A percentile compares a stretch with the other conserved stretches of the same genome.
These are phyloP conservation scores for Annulohypoxylon nitens DNA, from an alignment of 495 filamentous ascomycete species.

Conservation along the genomic window DNA sequence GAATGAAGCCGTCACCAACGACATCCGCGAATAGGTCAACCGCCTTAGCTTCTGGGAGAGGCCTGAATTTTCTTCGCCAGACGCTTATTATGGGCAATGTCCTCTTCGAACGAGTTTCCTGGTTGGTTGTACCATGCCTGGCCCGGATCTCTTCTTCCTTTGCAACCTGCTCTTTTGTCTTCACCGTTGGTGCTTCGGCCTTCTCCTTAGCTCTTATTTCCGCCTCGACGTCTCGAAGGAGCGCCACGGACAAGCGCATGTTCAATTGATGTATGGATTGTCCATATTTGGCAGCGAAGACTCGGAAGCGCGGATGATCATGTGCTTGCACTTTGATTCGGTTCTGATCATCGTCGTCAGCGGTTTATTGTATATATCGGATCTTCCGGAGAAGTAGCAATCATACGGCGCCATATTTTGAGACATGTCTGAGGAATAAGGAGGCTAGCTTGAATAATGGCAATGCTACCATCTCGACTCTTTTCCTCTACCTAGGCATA, in stretches of 20 bases:
- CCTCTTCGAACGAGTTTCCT: conserved; percentile 53
- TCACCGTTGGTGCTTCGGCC: conserved; percentile 80
- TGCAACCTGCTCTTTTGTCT: conserved; percentile 78
- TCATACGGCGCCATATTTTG: conserved; percentile 71
- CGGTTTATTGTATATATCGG: conserved; percentile 5
- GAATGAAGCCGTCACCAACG: conserved; percentile 89
- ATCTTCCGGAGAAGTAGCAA: background rate
- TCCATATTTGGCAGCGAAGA: conserved; percentile 74
- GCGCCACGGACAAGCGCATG: conserved; percentile 89
- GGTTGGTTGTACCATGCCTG: conserved; percentile 56
- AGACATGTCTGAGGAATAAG: conserved; percentile 66
- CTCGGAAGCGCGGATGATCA: conserved; percentile 91
- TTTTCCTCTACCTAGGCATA: conserved; percentile 2
- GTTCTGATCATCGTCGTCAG: conserved; percentile 70
- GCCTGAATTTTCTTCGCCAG: conserved; percentile 70
- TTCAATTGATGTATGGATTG: conserved; percentile 91
- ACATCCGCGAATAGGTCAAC: conserved; percentile 97
- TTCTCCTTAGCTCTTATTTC: conserved; percentile 71
- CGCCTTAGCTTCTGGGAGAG: conserved; percentile 90
- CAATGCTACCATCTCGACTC: conserved; percentile 63
- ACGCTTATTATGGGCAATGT: conserved; percentile 56
- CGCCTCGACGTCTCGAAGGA: conserved; percentile 81
- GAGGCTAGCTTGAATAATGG: conserved; percentile 63
- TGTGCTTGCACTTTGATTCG: conserved; percentile 93
- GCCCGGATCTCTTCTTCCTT: conserved; percentile 69